These are phyloP conservation scores for Cenococcum geophilum DNA, from an alignment of 495 filamentous ascomycete genomes.

Conservation along the genomic window DNA sequence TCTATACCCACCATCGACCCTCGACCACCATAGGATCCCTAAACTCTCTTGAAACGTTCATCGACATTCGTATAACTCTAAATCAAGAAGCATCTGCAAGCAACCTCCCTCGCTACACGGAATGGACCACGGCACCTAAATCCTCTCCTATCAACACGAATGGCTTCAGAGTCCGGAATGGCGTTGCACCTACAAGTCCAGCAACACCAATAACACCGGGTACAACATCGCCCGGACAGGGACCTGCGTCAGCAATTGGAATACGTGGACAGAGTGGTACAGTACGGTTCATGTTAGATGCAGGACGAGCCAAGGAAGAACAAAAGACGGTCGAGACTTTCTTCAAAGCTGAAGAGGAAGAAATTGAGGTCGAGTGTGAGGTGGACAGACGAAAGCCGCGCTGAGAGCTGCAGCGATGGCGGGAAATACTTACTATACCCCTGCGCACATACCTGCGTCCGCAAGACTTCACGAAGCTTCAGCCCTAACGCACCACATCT, in stretches of 20 bases:
- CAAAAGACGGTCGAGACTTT: constrained; percentile 58
- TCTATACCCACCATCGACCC: constrained; percentile 74
- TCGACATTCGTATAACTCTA: constrained; percentile 75
- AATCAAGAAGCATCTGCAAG: constrained; percentile 64
- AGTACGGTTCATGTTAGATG: constrained; percentile 85
- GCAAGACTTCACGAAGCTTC: no score
- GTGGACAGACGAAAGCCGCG: constrained; percentile 15
- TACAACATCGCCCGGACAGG: constrained; percentile 22
- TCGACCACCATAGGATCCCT: constrained; percentile 64
- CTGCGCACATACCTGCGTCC: no score
- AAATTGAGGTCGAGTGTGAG: constrained; percentile 63
- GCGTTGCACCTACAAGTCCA: constrained; percentile 21
- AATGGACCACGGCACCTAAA: constrained; percentile 23
- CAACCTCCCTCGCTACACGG: constrained; percentile 50
- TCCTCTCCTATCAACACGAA: constrained; percentile 25
- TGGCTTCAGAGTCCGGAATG: constrained; percentile 35
- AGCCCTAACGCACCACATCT: no score
- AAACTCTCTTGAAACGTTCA: constrained; percentile 67
- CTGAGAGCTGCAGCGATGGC: no score
- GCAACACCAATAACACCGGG: constrained; percentile 32
- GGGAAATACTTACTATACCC: no score
- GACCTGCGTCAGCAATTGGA: constrained; percentile 24
- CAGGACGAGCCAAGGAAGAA: constrained; percentile 66
- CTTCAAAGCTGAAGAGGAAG: constrained; percentile 71
- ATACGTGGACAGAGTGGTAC: constrained; percentile 60